Percentiles rank a stretch among this genome's conserved stretches.
phyloP scores from a whole-genome alignment of 2,329 filamentous ascomycete genomes.

The Exophiala aquamarina region DNA sequence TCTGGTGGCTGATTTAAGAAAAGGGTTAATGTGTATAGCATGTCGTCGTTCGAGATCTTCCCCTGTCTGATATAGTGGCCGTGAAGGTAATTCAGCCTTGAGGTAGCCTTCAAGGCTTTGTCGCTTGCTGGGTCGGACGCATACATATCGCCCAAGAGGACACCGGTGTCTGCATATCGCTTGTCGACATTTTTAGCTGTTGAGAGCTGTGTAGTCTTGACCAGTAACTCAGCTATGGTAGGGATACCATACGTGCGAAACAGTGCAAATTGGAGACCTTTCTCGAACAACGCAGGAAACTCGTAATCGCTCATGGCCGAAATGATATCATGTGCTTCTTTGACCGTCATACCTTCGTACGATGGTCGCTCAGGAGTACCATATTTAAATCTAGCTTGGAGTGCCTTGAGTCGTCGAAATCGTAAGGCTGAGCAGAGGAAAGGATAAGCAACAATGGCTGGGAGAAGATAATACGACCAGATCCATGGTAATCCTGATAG shows the following conservation, averaged over 20 bases:
- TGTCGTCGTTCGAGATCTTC: conserved; percentile 61
- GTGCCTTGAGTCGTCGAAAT: conserved; percentile 20
- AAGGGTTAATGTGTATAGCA: conserved; percentile 65
- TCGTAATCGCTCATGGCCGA: conserved; percentile 19
- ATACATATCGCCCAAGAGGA: conserved; percentile 51
- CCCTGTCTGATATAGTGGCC: conserved; percentile 56
- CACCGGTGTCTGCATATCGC: conserved; percentile 53
- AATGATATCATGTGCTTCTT: conserved; percentile 31
- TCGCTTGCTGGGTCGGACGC: conserved; percentile 38
- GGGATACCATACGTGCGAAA: conserved; percentile 58
- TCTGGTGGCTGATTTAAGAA: conserved; percentile 66
- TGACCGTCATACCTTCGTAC: conserved; percentile 49
- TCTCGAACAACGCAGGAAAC: conserved; percentile 26
- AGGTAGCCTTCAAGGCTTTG: conserved; percentile 53
- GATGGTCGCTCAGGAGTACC: conserved; percentile 19
- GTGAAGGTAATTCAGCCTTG: conserved; percentile 66
- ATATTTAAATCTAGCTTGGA: conserved; percentile 25
- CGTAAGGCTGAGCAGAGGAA: conserved; percentile 24
- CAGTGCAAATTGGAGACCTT: conserved; percentile 28
- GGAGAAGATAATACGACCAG: conserved; percentile 23
- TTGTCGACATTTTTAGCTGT: conserved; percentile 50
- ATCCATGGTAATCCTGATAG: conserved; percentile 15
- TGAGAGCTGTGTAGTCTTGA: conserved; percentile 51
- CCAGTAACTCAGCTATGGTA: conserved; percentile 51
- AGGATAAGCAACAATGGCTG: conserved; percentile 21